These are phyloP conservation scores for Fusarium subtropicale DNA, from an alignment of 2,329 filamentous ascomycete genomes.

Conservation along the genomic window DNA sequence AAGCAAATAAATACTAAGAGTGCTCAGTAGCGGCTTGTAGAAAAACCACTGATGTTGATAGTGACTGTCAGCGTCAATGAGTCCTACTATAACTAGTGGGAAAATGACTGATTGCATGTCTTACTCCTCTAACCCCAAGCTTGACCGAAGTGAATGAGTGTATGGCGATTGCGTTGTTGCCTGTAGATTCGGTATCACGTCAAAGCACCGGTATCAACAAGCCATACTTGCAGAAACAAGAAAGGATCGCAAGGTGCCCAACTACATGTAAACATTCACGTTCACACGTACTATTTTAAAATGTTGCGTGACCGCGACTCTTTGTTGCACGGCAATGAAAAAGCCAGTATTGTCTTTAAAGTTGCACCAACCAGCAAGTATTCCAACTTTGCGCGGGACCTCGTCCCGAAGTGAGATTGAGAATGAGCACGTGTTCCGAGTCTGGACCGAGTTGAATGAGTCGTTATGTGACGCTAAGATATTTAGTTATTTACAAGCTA, in stretches of 20 bases:
- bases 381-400: not conserved
- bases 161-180: not conserved
- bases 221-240: not conserved
- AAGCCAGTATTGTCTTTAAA: no score
- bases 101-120: not conserved
- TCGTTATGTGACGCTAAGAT: no score
- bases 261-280: not conserved
- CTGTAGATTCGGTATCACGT: not conserved
- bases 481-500: not conserved
- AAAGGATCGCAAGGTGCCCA: not conserved
- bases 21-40: not conserved
- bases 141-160: not conserved
- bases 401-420: no score
- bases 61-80: not conserved
- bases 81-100: fast-evolving
- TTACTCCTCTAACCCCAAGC: fast-evolving
- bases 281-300: not conserved
- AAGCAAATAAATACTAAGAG: not conserved
- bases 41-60: not conserved
- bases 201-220: not conserved
- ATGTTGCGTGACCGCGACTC: no score
- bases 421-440: not conserved
- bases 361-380: no score
- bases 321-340: no score
- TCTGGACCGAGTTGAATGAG: no score